Evolutionary conservation across 148 eudicot genomes (phyloP).

Genomic region (Vaccinium myrtillus): DNA sequence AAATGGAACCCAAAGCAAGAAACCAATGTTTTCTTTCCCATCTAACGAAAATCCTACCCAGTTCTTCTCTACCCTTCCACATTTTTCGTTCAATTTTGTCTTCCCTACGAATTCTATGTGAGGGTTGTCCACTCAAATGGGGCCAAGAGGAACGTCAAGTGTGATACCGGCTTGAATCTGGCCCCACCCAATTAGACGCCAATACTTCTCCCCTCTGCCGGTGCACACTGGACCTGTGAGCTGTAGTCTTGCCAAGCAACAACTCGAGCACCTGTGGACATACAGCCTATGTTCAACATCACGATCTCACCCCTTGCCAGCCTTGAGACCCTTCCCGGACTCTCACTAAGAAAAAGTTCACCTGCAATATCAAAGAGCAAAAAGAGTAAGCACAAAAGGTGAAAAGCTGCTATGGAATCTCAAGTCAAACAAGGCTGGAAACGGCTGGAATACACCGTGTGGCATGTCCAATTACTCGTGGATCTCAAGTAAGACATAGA

Average conservation of each 20-base stretch:
- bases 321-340: constrained; percentile 87
- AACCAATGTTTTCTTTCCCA: constrained; percentile 51
- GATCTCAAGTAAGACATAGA: no score
- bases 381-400: background rate
- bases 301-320: constrained; percentile 78
- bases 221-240: constrained; percentile 95
- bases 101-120: background rate
- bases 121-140: constrained; percentile 45
- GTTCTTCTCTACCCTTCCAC: constrained; percentile 46
- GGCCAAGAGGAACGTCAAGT: constrained; percentile 81
- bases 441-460: no score
- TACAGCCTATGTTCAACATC: constrained; percentile 95
- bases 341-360: constrained; percentile 83
- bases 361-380: constrained; percentile 39
- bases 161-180: constrained; percentile 87
- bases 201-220: constrained; percentile 88
- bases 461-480: no score
- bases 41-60: constrained; percentile 40
- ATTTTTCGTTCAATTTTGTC: constrained; percentile 20
- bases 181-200: constrained; percentile 99
- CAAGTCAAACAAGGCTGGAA: no score
- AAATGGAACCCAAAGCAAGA: background rate
- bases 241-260: constrained; percentile 82
- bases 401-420: background rate
- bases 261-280: constrained; percentile 94